phyloP scores from a whole-genome alignment of 2,329 filamentous ascomycete species.

The Plenodomus biglobosus region DNA sequence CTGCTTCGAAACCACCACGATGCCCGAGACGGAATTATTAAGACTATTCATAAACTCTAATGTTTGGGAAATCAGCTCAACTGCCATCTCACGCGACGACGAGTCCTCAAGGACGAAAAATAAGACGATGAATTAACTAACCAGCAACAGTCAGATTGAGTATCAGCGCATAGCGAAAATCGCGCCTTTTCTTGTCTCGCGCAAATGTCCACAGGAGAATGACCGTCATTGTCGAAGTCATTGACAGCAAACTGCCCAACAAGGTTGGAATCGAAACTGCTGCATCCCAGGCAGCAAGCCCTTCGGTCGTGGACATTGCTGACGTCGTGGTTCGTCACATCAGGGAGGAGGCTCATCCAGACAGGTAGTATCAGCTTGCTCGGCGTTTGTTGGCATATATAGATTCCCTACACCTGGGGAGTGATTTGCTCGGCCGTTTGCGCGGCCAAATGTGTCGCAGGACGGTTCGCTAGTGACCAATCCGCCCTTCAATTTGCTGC shows the following conservation, averaged over 20 bases:
- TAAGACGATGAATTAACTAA: slow-evolving; percentile 1
- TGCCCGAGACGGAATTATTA: slow-evolving; percentile 49
- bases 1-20: slow-evolving; percentile 34
- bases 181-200: slow-evolving; percentile 16
- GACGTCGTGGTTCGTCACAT: background rate
- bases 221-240: slow-evolving; percentile 13
- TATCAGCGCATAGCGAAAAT: slow-evolving; percentile 27
- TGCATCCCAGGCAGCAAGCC: background rate
- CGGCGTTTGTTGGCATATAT: background rate
- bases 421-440: background rate
- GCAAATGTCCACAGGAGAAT: slow-evolving; percentile 22
- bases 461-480: background rate
- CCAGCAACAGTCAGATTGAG: slow-evolving; percentile 27
- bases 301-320: background rate
- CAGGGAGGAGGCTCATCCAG: background rate
- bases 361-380: background rate
- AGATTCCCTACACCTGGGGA: background rate
- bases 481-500: background rate
- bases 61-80: background rate
- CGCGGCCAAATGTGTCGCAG: background rate
- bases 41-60: slow-evolving; percentile 41
- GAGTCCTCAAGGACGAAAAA: too few relatives aligned
- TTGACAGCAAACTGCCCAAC: slow-evolving; percentile 25
- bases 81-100: too few relatives aligned
- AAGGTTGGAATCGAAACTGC: slow-evolving; percentile 21